Evolutionary conservation across 257 asterid species (phyloP).

Genomic region (Handroanthus guayacan): DNA sequence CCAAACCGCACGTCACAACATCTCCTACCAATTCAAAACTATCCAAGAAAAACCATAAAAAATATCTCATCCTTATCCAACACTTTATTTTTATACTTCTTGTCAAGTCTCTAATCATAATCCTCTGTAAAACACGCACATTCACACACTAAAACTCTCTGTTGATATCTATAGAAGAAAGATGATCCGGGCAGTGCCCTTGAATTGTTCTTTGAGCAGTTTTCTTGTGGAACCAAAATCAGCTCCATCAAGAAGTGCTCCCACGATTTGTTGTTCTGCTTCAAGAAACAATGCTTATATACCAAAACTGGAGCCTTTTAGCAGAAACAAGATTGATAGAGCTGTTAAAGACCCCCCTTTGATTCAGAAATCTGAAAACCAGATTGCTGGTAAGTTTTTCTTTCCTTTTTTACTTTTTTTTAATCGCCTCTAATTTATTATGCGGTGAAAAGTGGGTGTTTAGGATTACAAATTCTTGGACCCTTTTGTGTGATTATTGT

Average conservation of each 20-base stretch:
- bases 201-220: slow-evolving; percentile 45
- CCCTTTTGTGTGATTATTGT: slow-evolving; percentile 4
- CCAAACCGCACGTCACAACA: not conserved
- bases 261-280: slow-evolving; percentile 58
- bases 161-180: slow-evolving; percentile 1
- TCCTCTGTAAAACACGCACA: not conserved
- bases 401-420: not conserved
- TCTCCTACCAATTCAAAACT: not conserved
- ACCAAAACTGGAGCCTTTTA: slow-evolving; percentile 93
- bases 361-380: slow-evolving; percentile 75
- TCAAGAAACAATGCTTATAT: slow-evolving; percentile 53
- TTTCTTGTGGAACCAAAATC: slow-evolving; percentile 41
- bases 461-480: slow-evolving; percentile 4
- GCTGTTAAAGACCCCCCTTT: slow-evolving; percentile 77
- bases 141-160: not conserved
- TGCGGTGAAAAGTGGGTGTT: not conserved
- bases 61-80: slow-evolving; percentile 73
- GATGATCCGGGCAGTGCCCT: slow-evolving; percentile 56
- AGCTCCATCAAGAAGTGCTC: slow-evolving; percentile 32
- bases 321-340: slow-evolving; percentile 80
- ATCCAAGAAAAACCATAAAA: not conserved
- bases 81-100: not conserved
- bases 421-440: not conserved
- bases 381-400: slow-evolving; percentile 69
- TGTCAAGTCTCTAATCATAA: slow-evolving; percentile 6